A percentile compares a stretch with the other conserved stretches of the same genome.
These are phyloP conservation scores for Ganoderma sinense DNA, from an alignment of 1,284 basidiomycete species.

Conservation along the genomic window DNA sequence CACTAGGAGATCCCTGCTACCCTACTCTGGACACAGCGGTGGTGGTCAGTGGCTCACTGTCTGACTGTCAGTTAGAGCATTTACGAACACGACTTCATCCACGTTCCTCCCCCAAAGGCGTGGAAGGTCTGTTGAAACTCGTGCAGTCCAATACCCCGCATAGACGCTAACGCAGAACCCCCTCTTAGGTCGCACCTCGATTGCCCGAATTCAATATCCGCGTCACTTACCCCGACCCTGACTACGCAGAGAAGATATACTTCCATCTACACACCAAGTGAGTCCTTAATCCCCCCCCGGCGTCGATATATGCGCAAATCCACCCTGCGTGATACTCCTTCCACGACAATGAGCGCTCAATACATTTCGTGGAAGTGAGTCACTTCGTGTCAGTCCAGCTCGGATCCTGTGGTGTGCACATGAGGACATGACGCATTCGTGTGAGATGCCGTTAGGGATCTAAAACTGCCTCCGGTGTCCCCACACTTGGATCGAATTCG, in stretches of 20 bases:
- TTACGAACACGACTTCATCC: constrained; percentile 76
- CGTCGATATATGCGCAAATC: neutral
- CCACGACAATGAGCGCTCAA: constrained; percentile 12
- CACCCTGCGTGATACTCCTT: neutral
- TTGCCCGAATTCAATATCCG: constrained; percentile 78
- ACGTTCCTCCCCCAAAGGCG: constrained; percentile 75
- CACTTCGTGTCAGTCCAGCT: too few relatives aligned
- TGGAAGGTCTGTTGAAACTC: constrained; percentile 69
- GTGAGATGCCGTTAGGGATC: too few relatives aligned
- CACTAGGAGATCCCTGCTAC: too few relatives aligned
- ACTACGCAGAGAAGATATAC: constrained; percentile 61
- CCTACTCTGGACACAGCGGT: too few relatives aligned
- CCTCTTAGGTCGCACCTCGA: constrained; percentile 64
- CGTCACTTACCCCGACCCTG: constrained; percentile 66
- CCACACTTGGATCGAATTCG: too few relatives aligned
- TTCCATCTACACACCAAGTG: constrained; percentile 76
- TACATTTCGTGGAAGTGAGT: constrained; percentile 3
- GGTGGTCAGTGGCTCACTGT: too few relatives aligned
- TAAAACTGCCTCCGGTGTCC: too few relatives aligned
- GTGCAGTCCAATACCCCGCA: neutral
- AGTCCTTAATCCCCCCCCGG: constrained; percentile 32
- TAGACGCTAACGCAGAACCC: constrained; percentile 25
- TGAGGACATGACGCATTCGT: too few relatives aligned
- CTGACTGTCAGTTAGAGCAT: constrained; percentile 54
- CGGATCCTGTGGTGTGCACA: too few relatives aligned